phyloP scores from a whole-genome alignment of 306 rosid species.

The Prunus kanzakura region DNA sequence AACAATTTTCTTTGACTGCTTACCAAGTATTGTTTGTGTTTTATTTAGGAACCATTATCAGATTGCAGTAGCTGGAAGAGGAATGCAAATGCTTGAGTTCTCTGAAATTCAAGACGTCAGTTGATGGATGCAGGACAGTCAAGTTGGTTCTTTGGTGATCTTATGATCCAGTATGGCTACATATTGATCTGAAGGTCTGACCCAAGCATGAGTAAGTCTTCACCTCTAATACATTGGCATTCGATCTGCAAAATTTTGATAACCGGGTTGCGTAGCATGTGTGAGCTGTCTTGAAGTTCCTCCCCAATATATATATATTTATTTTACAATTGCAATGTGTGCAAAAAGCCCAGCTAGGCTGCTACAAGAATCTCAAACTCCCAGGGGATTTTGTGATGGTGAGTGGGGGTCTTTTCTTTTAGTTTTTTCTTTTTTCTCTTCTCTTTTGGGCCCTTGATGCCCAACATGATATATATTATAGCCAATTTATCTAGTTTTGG shows the following conservation, averaged over 20 bases:
- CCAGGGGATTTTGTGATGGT: neutral
- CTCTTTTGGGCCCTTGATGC: neutral
- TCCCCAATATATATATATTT: too few relatives aligned
- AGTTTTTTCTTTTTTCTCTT: neutral
- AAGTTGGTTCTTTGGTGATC: constrained; percentile 3
- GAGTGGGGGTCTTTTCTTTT: neutral
- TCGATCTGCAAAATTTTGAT: neutral
- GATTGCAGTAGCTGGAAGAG: constrained; percentile 94
- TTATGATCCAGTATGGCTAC: neutral
- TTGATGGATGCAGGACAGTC: constrained; percentile 15
- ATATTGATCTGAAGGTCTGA: neutral
- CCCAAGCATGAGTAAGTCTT: constrained; percentile 1
- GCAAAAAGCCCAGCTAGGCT: neutral
- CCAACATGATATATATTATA: neutral
- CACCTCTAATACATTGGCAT: constrained; percentile 3
- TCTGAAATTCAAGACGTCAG: constrained; percentile 30
- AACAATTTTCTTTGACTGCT: neutral
- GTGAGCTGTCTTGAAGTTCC: neutral
- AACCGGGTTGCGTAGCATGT: neutral
- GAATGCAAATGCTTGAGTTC: constrained; percentile 87
- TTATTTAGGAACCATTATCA: constrained; percentile 67
- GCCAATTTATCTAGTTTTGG: neutral
- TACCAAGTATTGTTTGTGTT: constrained; percentile 13
- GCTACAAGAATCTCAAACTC: neutral
- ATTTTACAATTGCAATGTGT: too few relatives aligned